phyloP scores from a whole-genome alignment of 2,329 filamentous ascomycete genomes.

The Fusarium verticillioides region DNA sequence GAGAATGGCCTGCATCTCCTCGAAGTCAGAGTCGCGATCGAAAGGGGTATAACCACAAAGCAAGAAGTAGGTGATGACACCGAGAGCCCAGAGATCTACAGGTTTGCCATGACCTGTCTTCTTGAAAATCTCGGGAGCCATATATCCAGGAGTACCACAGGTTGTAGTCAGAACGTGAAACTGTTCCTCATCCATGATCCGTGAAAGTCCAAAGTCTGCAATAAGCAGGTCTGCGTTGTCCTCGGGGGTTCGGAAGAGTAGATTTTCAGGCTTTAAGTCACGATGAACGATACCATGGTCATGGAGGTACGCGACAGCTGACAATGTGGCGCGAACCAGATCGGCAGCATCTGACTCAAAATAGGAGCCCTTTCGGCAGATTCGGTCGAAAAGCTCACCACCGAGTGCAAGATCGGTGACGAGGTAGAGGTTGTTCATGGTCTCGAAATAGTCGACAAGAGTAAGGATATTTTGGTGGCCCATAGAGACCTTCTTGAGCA shows the following conservation, averaged over 20 bases:
- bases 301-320: slow-evolving; percentile 97
- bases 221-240: slow-evolving; percentile 98
- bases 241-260: slow-evolving; percentile 95
- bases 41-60: slow-evolving; percentile 98
- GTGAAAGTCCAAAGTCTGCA: slow-evolving; percentile 93
- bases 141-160: slow-evolving; percentile 97
- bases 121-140: slow-evolving; percentile 99
- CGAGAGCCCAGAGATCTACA: slow-evolving; percentile 97
- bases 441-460: slow-evolving; percentile 98
- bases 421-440: slow-evolving; percentile 99
- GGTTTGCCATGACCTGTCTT: slow-evolving; percentile 98
- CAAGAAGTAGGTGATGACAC: slow-evolving; percentile 98
- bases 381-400: slow-evolving; percentile 97
- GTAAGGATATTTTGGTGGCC: slow-evolving; percentile 98
- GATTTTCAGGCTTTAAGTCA: slow-evolving; percentile 96
- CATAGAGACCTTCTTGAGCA: slow-evolving; percentile 98
- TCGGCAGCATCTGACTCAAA: slow-evolving; percentile 97
- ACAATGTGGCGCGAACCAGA: slow-evolving; percentile 92
- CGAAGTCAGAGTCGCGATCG: slow-evolving; percentile 95
- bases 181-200: slow-evolving; percentile 99
- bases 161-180: slow-evolving; percentile 98
- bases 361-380: slow-evolving; percentile 98
- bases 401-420: slow-evolving; percentile 97
- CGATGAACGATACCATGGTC: slow-evolving; percentile 99
- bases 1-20: slow-evolving; percentile 99